A percentile compares a stretch with the other conserved stretches of the same genome.
Evolutionary conservation across 129 eudicot genomes (phyloP).

Genomic region (Centella asiatica): DNA sequence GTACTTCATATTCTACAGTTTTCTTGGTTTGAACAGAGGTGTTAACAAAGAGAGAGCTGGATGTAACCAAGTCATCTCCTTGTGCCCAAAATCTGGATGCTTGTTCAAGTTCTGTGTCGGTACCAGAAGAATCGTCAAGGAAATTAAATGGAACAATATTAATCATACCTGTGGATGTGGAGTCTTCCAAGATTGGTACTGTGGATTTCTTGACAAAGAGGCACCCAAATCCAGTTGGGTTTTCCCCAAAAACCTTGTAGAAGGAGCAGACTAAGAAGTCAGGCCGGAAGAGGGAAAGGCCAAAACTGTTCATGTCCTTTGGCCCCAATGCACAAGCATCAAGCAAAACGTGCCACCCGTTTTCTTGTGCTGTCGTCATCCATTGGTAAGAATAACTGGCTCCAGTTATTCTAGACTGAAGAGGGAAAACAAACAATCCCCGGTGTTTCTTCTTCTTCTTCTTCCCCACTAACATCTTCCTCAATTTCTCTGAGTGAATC

Average conservation of each 20-base stretch:
- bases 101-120: constrained; percentile 7
- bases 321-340: constrained; percentile 59
- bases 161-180: constrained; percentile 10
- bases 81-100: neutral
- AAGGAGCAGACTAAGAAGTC: constrained; percentile 52
- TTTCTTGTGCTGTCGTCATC: constrained; percentile 26
- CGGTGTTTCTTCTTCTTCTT: constrained; percentile 22
- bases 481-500: constrained; percentile 30
- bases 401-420: constrained; percentile 41
- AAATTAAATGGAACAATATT: constrained; percentile 6
- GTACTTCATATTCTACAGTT: neutral
- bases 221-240: constrained; percentile 56
- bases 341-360: constrained; percentile 60
- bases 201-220: constrained; percentile 45
- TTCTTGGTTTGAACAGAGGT: neutral
- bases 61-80: neutral
- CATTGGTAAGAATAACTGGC: constrained; percentile 5
- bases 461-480: constrained; percentile 32
- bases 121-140: neutral
- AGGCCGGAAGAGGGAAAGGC: constrained; percentile 42
- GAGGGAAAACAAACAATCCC: constrained; percentile 50
- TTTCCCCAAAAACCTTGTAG: constrained; percentile 53
- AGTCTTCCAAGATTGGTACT: constrained; percentile 13
- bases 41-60: neutral
- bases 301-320: constrained; percentile 55